Evolutionary conservation across 306 rosid species (phyloP).

Genomic region (Cicer chorassanicum): DNA sequence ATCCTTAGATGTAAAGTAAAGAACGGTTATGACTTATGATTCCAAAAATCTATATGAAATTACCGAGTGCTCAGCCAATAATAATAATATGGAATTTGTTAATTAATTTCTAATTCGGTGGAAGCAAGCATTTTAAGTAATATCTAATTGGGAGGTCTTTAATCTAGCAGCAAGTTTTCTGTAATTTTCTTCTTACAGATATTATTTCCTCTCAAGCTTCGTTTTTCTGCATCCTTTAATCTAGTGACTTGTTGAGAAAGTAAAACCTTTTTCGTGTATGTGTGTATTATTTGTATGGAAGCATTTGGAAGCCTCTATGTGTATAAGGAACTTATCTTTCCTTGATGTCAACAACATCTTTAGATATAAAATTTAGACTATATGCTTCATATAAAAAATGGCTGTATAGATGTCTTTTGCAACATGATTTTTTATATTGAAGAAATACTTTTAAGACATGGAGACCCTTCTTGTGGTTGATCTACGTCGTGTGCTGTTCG

Average conservation of each 20-base stretch:
- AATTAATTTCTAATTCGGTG: slow-evolving; percentile 8
- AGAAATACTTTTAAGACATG: slow-evolving; percentile 51
- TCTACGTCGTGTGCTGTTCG: slow-evolving; percentile 40
- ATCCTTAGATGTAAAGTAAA: not conserved
- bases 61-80: not conserved
- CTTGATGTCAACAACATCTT: slow-evolving; percentile 31
- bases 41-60: slow-evolving; percentile 1
- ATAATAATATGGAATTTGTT: not conserved
- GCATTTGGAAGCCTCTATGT: slow-evolving; percentile 24
- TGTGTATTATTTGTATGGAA: slow-evolving; percentile 7
- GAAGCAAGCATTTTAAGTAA: not conserved
- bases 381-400: slow-evolving; percentile 40
- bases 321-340: slow-evolving; percentile 13
- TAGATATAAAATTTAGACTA: slow-evolving; percentile 16
- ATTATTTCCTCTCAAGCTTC: not conserved
- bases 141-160: slow-evolving; percentile 1
- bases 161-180: slow-evolving; percentile 1
- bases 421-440: slow-evolving; percentile 29
- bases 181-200: slow-evolving; percentile 3
- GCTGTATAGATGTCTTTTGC: slow-evolving; percentile 32
- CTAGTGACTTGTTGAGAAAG: not conserved
- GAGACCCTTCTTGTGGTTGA: slow-evolving; percentile 60
- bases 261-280: not conserved
- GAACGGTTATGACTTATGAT: not conserved
- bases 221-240: slow-evolving; percentile 25